Base-by-base conservation (phyloP, 192 early-diverging fungal genomes). In the Jimgerdemannia flammicorona region DNA sequence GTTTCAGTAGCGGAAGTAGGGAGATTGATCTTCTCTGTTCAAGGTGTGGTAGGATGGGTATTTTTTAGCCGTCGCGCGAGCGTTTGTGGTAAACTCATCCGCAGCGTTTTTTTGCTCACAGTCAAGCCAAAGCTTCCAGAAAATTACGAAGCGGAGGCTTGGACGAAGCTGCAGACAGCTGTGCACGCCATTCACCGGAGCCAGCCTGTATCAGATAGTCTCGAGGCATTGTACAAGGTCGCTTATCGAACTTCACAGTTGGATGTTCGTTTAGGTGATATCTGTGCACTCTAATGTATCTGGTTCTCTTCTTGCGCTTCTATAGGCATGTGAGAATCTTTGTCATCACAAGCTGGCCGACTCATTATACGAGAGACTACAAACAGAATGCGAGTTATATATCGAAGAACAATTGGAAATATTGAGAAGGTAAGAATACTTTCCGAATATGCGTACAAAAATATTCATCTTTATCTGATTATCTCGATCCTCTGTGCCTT, bases 211-310 rank as follows among this genome's bases (percentile, higher is more conserved):
- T 72, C 85, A 4, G 91, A 92, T 72, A 91, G 92, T 40, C 83
- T 94, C 11, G 95, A 96, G 67, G 92, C 92, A 76, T 87, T 95
- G n/a, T 96, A 96, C 81, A 90, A 89, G 69, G 91, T 78, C 67
- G 64, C 4, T n/a, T 42, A 4, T 17, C 49, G 3, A 40, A 41
- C 44, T 76, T 29, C 20, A 41, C 8, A 39, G 71, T 44, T 63
- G 10, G 39, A 7, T 43, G 42, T 59, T 44, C 74, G 80, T 17
- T 69, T 40, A 65, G 66, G 72, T 40, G 73, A 80, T 68, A 18
- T 75, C 17, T 71, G 74, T 75, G 40, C 41, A 29, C 10, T 9
- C 14, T n/a, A 59, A 65, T 69, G 14, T 75, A 59, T 40, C 14
- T 40, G 20, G 17, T 40, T 40, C 70, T 54, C 43, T 69, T 79